These are phyloP conservation scores for Wallacemonas rigidus DNA, from an alignment of 208 protist genomes.

Conservation along the genomic window DNA sequence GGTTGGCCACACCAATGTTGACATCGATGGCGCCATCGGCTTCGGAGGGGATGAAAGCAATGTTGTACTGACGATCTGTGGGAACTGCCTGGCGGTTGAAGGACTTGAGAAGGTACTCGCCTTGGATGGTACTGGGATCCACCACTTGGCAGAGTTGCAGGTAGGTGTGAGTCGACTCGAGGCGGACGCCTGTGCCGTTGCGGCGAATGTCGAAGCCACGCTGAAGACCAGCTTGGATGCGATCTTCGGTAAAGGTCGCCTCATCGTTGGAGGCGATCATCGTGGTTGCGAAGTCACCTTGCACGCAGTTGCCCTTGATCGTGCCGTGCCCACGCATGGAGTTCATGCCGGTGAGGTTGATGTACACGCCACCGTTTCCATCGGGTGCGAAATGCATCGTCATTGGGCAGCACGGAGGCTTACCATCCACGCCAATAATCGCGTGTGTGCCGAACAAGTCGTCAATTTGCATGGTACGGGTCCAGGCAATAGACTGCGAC, in stretches of 20 bases:
- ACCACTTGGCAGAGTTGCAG: conserved; percentile 54
- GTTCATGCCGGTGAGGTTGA: conserved; percentile 56
- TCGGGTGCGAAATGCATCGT: conserved; percentile 44
- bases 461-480: conserved; percentile 32
- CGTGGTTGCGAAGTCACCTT: conserved; percentile 55
- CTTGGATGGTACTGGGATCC: conserved; percentile 35
- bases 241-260: conserved; percentile 37
- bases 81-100: conserved; percentile 41
- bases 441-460: conserved; percentile 64
- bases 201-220: conserved; percentile 40
- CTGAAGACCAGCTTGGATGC: conserved; percentile 42
- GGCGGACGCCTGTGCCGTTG: conserved; percentile 40
- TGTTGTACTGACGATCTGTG: conserved; percentile 40
- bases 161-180: conserved; percentile 32
- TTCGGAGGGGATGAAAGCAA: conserved; percentile 36
- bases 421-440: conserved; percentile 52
- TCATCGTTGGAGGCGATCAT: conserved; percentile 31
- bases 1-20: conserved; percentile 46
- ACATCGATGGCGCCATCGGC: conserved; percentile 31
- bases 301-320: conserved; percentile 43
- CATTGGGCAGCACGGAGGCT: conserved; percentile 47
- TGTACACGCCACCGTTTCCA: conserved; percentile 38
- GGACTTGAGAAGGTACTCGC: conserved; percentile 64
- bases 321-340: conserved; percentile 59
- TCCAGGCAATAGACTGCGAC: conserved; percentile 43